phyloP scores from a whole-genome alignment of 2,329 filamentous ascomycete species.

The Fusarium pininemorale region DNA sequence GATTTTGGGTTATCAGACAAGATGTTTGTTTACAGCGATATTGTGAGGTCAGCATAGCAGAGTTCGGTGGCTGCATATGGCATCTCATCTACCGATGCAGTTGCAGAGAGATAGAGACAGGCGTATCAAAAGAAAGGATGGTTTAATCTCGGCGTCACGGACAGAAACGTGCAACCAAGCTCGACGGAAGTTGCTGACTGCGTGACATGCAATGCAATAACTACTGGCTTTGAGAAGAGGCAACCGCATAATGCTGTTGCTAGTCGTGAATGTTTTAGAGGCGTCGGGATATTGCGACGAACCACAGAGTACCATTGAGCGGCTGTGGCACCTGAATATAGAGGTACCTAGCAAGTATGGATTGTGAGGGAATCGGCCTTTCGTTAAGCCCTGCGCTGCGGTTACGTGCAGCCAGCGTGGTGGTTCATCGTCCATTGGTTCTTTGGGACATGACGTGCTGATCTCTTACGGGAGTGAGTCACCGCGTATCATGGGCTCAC shows the following conservation, averaged over 20 bases:
- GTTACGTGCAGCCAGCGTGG: constrained; percentile 17
- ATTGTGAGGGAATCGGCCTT: not conserved
- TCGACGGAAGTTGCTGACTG: not conserved
- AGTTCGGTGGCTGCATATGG: constrained; percentile 10
- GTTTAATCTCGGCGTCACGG: constrained; percentile 15
- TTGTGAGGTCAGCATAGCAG: constrained; percentile 14
- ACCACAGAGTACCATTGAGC: not conserved
- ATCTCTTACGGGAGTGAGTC: constrained; percentile 23
- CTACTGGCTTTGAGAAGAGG: constrained; percentile 8
- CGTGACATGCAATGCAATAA: constrained; percentile 19
- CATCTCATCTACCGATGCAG: not conserved
- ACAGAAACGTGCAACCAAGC: constrained; percentile 5
- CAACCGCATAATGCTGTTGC: not conserved
- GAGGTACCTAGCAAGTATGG: not conserved
- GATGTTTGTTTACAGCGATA: constrained; percentile 24
- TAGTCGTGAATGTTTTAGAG: not conserved
- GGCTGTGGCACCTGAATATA: not conserved
- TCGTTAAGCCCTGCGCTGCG: constrained; percentile 22
- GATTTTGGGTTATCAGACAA: constrained; percentile 14
- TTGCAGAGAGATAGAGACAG: constrained; percentile 14
- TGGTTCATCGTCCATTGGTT: not conserved
- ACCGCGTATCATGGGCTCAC: constrained; percentile 17
- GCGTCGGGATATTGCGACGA: constrained; percentile 10
- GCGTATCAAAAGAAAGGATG: constrained; percentile 31
- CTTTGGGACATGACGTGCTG: not conserved